Base-by-base conservation (phyloP, 192 early-diverging fungal genomes). In the Coemansia sp. region DNA sequence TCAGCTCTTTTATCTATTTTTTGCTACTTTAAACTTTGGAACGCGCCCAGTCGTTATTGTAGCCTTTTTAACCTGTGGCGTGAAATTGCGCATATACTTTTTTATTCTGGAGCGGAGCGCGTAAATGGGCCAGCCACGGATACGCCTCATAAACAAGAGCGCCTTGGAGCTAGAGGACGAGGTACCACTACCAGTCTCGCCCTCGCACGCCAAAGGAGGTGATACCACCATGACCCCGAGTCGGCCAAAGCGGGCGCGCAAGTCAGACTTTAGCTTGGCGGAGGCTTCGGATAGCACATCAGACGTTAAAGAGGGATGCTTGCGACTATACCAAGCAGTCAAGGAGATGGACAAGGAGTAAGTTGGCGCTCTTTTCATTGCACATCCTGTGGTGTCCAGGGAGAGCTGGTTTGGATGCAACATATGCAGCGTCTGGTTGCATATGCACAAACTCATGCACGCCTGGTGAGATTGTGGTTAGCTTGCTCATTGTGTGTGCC, bases 291-390 rank as follows among this genome's bases (percentile, higher is more conserved):
- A 32, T 20, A 62, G 36, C 24, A n/a, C 24, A 25, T 40, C 47
- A 37, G 31, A 62, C 20, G 66, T 72, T 15, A 81, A 75, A 40
- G 73, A 71, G n/a, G 73, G 64, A 61, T 81, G 78, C 40, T 38
- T 81, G 59, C 73, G 66, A 24, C 73, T 81, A 29, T 75, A 68
- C 63, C 70, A 81, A 46, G 59, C 73, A 2, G 38, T 81, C 45
- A 81, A 81, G 56, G 73, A 81, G 29, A 67, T 81, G 78, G 69
- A 75, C 65, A 81, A 68, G 43, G 69, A 69, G 78, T 81, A 81
- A 68, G 78, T 75, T 24, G 39, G 53, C 29, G 12, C 12, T 19
- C 8, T n/a, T 31, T 22, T 22, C 19, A 12, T 32, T 56, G 53
- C 29, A 56, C 4, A 8, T 19, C 37, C 5, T 11, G 29, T 29